Evolutionary conservation across 1,139 yeast species (phyloP).

Genomic region (Kluyveromyces sp.): DNA sequence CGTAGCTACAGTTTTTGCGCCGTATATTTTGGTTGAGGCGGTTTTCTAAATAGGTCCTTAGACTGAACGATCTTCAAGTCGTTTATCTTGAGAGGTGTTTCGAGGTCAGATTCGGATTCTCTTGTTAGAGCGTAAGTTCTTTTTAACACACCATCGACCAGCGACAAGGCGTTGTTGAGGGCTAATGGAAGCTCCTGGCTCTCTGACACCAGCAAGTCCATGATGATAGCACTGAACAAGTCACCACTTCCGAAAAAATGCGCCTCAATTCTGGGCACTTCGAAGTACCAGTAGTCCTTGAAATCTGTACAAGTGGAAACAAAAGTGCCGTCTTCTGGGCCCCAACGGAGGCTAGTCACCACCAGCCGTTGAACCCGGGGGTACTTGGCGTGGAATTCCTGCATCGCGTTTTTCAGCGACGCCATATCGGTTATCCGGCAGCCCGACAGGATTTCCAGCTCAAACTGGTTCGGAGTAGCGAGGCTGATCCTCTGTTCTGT

Average conservation of each 20-base stretch:
- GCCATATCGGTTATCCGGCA: constrained; percentile 38
- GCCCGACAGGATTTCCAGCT: constrained; percentile 66
- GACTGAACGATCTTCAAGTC: constrained; percentile 34
- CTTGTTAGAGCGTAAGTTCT: constrained; percentile 27
- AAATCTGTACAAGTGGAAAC: constrained; percentile 47
- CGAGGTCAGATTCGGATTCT: constrained; percentile 7
- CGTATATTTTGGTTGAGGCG: constrained; percentile 4
- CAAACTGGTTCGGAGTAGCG: constrained; percentile 89
- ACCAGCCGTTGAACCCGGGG: constrained; percentile 55
- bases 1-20: constrained; percentile 5
- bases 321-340: constrained; percentile 27
- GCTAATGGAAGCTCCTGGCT: constrained; percentile 18
- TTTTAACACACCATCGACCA: constrained; percentile 31
- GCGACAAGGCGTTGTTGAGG: constrained; percentile 29
- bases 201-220: constrained; percentile 45
- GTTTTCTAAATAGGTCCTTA: constrained; percentile 20
- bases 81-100: constrained; percentile 23
- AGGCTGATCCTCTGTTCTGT: constrained; percentile 48
- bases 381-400: constrained; percentile 42
- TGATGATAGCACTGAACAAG: constrained; percentile 68
- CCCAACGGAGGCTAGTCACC: constrained; percentile 48
- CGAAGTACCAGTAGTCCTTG: constrained; percentile 33
- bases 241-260: constrained; percentile 94
- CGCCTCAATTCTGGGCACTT: constrained; percentile 53
- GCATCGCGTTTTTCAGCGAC: constrained; percentile 43